Conservation (phyloP, 2,329 filamentous ascomycete genomes). For the Hymenoscyphus repandus region DNA sequence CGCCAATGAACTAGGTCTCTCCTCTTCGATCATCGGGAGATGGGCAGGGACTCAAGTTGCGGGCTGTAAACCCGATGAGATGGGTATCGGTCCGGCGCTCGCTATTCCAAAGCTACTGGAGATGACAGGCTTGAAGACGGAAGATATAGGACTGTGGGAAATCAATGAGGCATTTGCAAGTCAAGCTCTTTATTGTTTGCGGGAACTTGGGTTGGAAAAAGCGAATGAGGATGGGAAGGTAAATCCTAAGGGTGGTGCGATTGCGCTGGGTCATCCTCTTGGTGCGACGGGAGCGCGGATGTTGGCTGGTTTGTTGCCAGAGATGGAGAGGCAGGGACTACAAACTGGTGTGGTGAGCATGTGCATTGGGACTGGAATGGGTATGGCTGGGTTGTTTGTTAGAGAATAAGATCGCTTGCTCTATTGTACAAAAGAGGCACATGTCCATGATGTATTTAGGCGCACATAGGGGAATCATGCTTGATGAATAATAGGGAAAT, state of each 20-base stretch:
- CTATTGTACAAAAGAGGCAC: not conserved
- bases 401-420: slow-evolving; percentile 44
- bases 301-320: slow-evolving; percentile 59
- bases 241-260: slow-evolving; percentile 89
- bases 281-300: slow-evolving; percentile 84
- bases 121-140: slow-evolving; percentile 58
- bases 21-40: slow-evolving; percentile 67
- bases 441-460: no score
- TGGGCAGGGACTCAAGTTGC: slow-evolving; percentile 73
- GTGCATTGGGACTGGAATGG: slow-evolving; percentile 83
- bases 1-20: slow-evolving; percentile 67
- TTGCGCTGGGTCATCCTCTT: slow-evolving; percentile 87
- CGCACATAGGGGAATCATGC: no score
- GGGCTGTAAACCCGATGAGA: slow-evolving; percentile 83
- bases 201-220: slow-evolving; percentile 61
- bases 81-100: slow-evolving; percentile 84
- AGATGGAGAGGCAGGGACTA: slow-evolving; percentile 60
- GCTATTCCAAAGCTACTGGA: slow-evolving; percentile 79
- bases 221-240: slow-evolving; percentile 62
- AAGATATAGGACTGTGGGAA: slow-evolving; percentile 82
- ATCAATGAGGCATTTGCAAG: slow-evolving; percentile 80
- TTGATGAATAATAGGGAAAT: no score
- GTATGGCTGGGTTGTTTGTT: slow-evolving; percentile 65
- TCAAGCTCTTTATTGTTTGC: slow-evolving; percentile 64
- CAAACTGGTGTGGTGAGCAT: slow-evolving; percentile 85